A percentile compares a stretch with the other conserved stretches of the same genome.
Conservation (phyloP, 331 rosid genomes). For the Arachis monticola region DNA sequence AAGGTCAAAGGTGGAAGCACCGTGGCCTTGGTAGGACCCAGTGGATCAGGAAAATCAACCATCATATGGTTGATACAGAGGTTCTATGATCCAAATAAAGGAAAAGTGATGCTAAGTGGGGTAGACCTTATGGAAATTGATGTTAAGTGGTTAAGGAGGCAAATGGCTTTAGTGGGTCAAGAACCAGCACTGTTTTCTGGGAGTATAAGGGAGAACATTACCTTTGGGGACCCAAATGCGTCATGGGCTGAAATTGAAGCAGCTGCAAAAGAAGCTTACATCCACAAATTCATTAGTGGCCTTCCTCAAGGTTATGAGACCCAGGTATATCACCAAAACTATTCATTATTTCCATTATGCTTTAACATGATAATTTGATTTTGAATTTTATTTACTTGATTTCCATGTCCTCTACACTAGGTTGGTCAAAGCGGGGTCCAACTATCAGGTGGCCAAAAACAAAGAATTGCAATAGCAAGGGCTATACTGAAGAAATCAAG, state of each 20-base stretch:
- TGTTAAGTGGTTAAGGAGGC: constrained; percentile 85
- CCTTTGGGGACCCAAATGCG: constrained; percentile 68
- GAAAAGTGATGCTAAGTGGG: constrained; percentile 79
- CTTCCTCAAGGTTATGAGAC: constrained; percentile 95
- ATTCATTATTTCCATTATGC: background rate
- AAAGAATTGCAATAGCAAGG: constrained; percentile 83
- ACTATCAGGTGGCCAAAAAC: constrained; percentile 87
- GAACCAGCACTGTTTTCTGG: constrained; percentile 88
- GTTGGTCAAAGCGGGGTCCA: constrained; percentile 85
- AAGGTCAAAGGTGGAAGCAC: constrained; percentile 73
- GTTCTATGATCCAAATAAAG: constrained; percentile 88
- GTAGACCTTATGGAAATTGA: constrained; percentile 70
- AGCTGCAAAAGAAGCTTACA: constrained; percentile 79
- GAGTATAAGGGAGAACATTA: constrained; percentile 81
- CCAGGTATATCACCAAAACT: constrained; percentile 53
- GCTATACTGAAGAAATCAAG: constrained; percentile 82
- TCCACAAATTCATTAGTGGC: constrained; percentile 79
- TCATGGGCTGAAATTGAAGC: constrained; percentile 91
- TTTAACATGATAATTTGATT: background rate
- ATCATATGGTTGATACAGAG: constrained; percentile 84
- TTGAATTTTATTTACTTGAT: too few species aligned
- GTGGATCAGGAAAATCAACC: constrained; percentile 95
- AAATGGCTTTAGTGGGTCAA: constrained; percentile 85
- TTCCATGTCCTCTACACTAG: constrained; percentile 35
- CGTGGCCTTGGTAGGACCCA: constrained; percentile 82